Conservation (phyloP, 192 early-diverging fungal species). For the Spizellomyces sp. region DNA sequence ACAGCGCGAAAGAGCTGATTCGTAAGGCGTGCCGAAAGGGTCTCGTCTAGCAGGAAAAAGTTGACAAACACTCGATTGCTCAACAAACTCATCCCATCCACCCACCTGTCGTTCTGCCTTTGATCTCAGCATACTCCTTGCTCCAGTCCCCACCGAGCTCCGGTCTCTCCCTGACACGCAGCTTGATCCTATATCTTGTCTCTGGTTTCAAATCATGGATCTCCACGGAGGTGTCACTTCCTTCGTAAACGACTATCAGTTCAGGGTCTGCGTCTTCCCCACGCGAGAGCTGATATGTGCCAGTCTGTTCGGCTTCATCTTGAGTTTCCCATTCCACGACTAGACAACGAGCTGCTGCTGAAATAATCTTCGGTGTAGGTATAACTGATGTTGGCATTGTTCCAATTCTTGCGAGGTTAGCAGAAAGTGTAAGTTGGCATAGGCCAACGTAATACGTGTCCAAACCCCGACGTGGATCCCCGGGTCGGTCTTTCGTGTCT, state of each 20-base stretch:
- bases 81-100: not conserved
- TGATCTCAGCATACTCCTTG: conserved; percentile 34
- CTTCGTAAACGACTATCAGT: conserved; percentile 45
- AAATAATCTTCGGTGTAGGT: conserved; percentile 12
- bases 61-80: conserved; percentile 1
- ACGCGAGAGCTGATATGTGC: conserved; percentile 33
- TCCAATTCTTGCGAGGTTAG: too few relatives aligned
- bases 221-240: conserved; percentile 27
- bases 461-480: too few relatives aligned
- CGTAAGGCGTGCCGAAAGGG: conserved; percentile 33
- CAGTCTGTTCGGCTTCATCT: not conserved
- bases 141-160: conserved; percentile 33
- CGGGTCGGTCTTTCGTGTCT: too few relatives aligned
- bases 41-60: conserved; percentile 38
- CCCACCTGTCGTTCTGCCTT: conserved; percentile 40
- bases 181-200: conserved; percentile 46
- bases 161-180: conserved; percentile 32
- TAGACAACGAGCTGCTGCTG: conserved; percentile 11
- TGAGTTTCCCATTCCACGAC: conserved; percentile 8
- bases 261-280: conserved; percentile 43
- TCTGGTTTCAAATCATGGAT: conserved; percentile 46
- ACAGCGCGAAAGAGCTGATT: conserved; percentile 44
- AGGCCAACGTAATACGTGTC: too few relatives aligned
- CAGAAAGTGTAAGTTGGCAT: too few relatives aligned
- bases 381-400: conserved; percentile 1